Base-by-base conservation (phyloP, 345 rosid species). In the Combretum micranthum region DNA sequence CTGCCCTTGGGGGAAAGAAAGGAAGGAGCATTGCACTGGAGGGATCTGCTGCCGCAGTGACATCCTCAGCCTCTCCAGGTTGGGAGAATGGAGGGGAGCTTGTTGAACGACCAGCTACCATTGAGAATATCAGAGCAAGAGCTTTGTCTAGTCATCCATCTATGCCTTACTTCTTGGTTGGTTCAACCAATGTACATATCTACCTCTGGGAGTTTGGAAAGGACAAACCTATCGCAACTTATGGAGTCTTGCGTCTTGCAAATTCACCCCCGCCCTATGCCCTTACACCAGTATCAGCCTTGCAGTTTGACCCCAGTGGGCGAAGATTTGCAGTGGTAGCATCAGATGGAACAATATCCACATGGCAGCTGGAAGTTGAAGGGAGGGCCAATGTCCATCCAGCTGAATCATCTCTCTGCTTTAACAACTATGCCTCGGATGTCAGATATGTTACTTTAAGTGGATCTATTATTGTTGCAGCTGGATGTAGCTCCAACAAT, bases 301-400 rank as follows among this genome's bases (percentile, higher is more conserved):
- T 87, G 78, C 83, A 80, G 62, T 85, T 91, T 61, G 98, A 87
- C 71, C 87, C 69, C 70, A 85, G 73, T 58, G 98, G 98, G 53
- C 96, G 82, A 62, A 79, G 96, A 78, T 91, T 91, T 83, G 86
- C 86, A 44, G 80, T 87, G 58, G 83, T 92, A 16, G 91, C 96
- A 51, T 69, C 79, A 17, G 96, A 91, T 79, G 98, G 98, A 76
- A 91, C 91, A 48, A 84, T 85, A 52, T 87, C 91, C 79, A 77
- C 85, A 4, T 91, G 98, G 98, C 91, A 87, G 76, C 78, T 89
- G 61, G 96, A 85, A 76, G 98, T 83, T 62, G 96, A 94, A 62
- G 95, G 96, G 71, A 76, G 92, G 77, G 80, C 96, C 80, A 87
- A 87, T 55, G 72, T 79, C 64, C 64, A 58, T 65, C 95, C 96